These are phyloP conservation scores for Trametes elegans DNA, from an alignment of 768 basidiomycete genomes.

Conservation along the genomic window DNA sequence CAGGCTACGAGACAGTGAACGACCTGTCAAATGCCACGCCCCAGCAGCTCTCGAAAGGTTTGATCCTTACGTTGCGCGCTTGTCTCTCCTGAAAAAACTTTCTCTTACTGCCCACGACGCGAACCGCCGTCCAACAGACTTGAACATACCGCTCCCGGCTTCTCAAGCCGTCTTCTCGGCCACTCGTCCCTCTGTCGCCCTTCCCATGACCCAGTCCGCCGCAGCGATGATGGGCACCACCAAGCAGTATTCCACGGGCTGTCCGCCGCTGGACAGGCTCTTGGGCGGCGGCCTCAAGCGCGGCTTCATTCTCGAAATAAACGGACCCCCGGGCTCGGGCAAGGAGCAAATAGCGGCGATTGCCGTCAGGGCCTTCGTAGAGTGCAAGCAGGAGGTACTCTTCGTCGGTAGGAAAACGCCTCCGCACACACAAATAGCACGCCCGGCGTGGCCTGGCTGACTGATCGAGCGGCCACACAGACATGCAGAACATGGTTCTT, in stretches of 20 bases:
- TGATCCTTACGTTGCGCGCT: conserved; percentile 14
- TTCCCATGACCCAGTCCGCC: conserved; percentile 53
- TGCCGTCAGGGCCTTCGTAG: conserved; percentile 47
- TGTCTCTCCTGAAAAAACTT: conserved; percentile 2
- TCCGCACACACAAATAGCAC: conserved; percentile 20
- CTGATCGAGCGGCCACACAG: conserved; percentile 27
- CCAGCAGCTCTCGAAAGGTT: conserved; percentile 53
- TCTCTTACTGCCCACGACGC: conserved; percentile 2
- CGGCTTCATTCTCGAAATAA: conserved; percentile 68
- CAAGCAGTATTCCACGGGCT: conserved; percentile 40
- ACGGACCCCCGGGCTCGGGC: conserved; percentile 71
- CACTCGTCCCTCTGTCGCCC: conserved; percentile 32
- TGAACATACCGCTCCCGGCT: conserved; percentile 44
- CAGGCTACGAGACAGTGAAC: conserved; percentile 57
- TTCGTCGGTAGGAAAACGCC: conserved; percentile 53
- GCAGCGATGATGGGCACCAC: conserved; percentile 39
- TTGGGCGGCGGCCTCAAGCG: conserved; percentile 61
- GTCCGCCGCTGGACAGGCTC: conserved; percentile 52
- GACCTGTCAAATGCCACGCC: conserved; percentile 46
- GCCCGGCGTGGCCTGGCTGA: background rate
- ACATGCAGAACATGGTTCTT: conserved; percentile 49
- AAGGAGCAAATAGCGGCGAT: conserved; percentile 57
- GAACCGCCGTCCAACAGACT: conserved; percentile 38
- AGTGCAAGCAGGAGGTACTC: conserved; percentile 50
- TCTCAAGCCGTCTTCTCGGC: conserved; percentile 47